phyloP scores from a whole-genome alignment of 2,329 filamentous ascomycete species.

The Xylaria hypoxylon region DNA sequence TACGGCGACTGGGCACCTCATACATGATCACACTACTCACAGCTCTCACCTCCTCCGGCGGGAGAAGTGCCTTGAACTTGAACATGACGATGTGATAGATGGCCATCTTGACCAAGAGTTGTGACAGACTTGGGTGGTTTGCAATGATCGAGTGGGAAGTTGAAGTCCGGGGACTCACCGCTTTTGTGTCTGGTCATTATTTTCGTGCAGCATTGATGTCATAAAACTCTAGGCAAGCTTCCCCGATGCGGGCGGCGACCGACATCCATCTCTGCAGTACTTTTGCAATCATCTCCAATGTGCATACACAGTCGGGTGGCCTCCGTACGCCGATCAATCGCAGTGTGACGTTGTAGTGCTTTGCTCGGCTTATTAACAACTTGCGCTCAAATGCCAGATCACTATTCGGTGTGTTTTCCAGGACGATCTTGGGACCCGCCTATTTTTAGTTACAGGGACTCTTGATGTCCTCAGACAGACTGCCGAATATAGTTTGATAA shows the following conservation, averaged over 20 bases:
- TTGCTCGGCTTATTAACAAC: background rate
- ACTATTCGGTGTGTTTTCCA: background rate
- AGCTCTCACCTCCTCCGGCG: constrained; percentile 47
- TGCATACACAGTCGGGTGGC: background rate
- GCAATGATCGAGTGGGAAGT: background rate
- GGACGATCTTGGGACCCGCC: background rate
- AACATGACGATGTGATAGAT: constrained; percentile 49
- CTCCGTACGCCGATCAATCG: background rate
- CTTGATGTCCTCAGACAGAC: background rate
- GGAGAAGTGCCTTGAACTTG: constrained; percentile 46
- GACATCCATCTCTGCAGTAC: background rate
- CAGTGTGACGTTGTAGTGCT: background rate
- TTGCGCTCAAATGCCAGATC: background rate
- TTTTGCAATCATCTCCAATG: background rate
- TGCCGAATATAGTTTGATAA: background rate
- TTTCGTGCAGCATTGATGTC: background rate
- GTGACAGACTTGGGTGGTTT: background rate
- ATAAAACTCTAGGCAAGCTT: constrained; percentile 14
- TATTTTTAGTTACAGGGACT: background rate
- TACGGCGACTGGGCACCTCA: background rate
- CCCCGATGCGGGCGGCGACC: background rate
- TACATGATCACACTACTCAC: constrained; percentile 40
- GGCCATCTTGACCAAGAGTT: constrained; percentile 41
- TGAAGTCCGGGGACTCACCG: background rate
- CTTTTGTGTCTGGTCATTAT: background rate